These are phyloP conservation scores for Metschnikowia drakensbergensis DNA, from an alignment of 805 yeast genomes.

Conservation along the genomic window DNA sequence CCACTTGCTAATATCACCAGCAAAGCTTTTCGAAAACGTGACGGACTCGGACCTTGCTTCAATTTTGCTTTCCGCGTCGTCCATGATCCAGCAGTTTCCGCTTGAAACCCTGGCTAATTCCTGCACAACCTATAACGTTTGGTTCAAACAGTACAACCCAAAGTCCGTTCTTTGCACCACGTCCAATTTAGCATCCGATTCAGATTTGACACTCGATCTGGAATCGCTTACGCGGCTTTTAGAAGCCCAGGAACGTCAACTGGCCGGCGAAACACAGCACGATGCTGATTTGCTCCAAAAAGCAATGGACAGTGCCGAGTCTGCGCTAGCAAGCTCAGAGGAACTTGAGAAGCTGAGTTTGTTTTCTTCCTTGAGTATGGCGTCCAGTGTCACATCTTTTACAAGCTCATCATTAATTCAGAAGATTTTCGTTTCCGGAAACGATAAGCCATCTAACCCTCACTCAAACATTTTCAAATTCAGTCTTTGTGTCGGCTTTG, in stretches of 20 bases:
- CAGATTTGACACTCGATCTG: background rate
- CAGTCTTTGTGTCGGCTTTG: constrained; percentile 37
- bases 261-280: constrained; percentile 24
- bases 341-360: constrained; percentile 20
- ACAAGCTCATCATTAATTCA: constrained; percentile 1
- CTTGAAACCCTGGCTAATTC: constrained; percentile 20
- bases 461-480: constrained; percentile 28
- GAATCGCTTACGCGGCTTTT: constrained; percentile 7
- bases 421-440: constrained; percentile 1
- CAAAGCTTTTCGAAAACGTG: constrained; percentile 24
- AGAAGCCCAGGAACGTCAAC: constrained; percentile 31
- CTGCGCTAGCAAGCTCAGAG: constrained; percentile 1
- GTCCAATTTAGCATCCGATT: constrained; percentile 18
- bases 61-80: constrained; percentile 26
- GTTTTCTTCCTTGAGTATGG: constrained; percentile 31
- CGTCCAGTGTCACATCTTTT: constrained; percentile 2
- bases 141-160: constrained; percentile 34
- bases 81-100: constrained; percentile 25
- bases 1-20: constrained; percentile 35
- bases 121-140: constrained; percentile 23
- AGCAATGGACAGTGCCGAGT: constrained; percentile 20
- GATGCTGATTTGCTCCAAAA: constrained; percentile 24
- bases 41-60: constrained; percentile 26
- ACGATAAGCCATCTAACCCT: background rate
- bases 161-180: constrained; percentile 35